Percentiles rank a stretch among this genome's conserved stretches.
These are phyloP conservation scores for Boletus pseudo-olivaceus DNA, from an alignment of 768 basidiomycete species.

Conservation along the genomic window DNA sequence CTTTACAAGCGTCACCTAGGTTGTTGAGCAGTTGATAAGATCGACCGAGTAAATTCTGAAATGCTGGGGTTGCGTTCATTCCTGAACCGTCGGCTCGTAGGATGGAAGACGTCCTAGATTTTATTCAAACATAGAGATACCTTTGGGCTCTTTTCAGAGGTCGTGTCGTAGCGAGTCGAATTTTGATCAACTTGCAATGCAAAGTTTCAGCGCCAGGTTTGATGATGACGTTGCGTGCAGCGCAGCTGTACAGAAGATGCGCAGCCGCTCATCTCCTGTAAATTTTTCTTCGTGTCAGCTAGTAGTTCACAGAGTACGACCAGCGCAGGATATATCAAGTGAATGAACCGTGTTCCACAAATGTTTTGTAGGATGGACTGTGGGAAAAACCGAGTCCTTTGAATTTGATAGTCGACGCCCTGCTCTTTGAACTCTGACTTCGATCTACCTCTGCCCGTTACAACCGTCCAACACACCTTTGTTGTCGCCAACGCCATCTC, in stretches of 20 bases:
- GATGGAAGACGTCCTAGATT: no score
- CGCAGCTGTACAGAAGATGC: no score
- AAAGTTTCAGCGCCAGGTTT: neutral
- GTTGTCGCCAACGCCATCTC: conserved; percentile 10
- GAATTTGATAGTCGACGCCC: conserved; percentile 27
- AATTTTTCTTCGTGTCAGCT: neutral
- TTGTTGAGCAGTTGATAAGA: neutral
- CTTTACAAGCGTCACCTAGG: no score
- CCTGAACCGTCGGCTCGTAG: neutral
- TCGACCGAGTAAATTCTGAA: neutral
- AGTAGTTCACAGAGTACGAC: neutral
- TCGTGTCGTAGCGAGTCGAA: neutral
- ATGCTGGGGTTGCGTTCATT: neutral
- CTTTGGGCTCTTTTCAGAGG: neutral
- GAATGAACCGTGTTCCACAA: neutral
- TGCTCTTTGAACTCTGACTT: conserved; percentile 31
- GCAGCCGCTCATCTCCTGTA: neutral
- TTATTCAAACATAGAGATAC: neutral
- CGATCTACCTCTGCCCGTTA: conserved; percentile 21
- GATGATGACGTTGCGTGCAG: neutral
- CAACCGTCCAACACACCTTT: conserved; percentile 9
- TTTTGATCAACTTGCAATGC: no score
- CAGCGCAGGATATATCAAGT: neutral
- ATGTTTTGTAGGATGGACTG: conserved; percentile 6
- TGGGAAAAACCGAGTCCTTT: conserved; percentile 24